phyloP scores from a whole-genome alignment of 2,329 filamentous ascomycete genomes.

The Stachybotrys chlorohalonatus region DNA sequence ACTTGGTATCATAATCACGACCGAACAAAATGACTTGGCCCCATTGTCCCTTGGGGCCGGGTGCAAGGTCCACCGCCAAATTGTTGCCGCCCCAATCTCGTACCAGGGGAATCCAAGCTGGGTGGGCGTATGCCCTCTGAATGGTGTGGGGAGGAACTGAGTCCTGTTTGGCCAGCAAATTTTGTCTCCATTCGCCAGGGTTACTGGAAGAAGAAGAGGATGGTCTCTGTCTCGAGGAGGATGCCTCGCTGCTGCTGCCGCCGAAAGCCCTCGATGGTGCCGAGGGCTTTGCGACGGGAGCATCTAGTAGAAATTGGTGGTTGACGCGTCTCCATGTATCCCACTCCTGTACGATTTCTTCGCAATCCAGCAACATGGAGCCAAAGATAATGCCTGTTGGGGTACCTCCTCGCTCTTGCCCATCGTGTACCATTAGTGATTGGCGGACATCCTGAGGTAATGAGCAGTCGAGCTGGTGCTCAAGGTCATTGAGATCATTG shows the following conservation, averaged over 20 bases:
- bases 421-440: slow-evolving; percentile 83
- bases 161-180: slow-evolving; percentile 75
- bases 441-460: slow-evolving; percentile 90
- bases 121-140: slow-evolving; percentile 87
- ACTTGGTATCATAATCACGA: slow-evolving; percentile 97
- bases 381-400: slow-evolving; percentile 92
- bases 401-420: slow-evolving; percentile 87
- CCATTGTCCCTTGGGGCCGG: slow-evolving; percentile 84
- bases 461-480: slow-evolving; percentile 91
- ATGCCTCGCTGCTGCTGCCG: slow-evolving; percentile 52
- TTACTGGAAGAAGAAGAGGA: slow-evolving; percentile 39
- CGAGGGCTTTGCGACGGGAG: slow-evolving; percentile 46
- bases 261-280: slow-evolving; percentile 64
- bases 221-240: slow-evolving; percentile 54
- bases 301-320: slow-evolving; percentile 70
- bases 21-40: slow-evolving; percentile 95
- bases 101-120: slow-evolving; percentile 90
- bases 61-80: slow-evolving; percentile 84
- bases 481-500: slow-evolving; percentile 94
- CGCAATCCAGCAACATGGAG: slow-evolving; percentile 92
- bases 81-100: slow-evolving; percentile 99
- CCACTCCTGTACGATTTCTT: slow-evolving; percentile 97
- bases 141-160: slow-evolving; percentile 80
- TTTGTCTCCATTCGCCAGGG: slow-evolving; percentile 66
- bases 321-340: slow-evolving; percentile 93